Conservation (phyloP, 129 eudicot genomes). For the Arctium minus region DNA sequence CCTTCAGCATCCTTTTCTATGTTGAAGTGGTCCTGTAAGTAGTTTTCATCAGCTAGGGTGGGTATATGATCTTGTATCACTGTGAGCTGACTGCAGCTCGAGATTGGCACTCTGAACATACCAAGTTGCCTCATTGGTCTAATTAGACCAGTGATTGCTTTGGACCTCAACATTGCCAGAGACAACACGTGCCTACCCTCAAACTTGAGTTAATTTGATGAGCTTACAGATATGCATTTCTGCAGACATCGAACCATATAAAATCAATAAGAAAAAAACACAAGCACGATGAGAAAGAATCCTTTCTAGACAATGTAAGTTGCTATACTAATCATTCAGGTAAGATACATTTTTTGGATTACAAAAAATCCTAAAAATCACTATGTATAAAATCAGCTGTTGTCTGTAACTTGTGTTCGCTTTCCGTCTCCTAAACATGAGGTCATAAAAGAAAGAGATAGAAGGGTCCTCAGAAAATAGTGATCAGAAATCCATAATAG, state of each 20-base stretch:
- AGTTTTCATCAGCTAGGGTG: not conserved
- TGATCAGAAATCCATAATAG: not conserved
- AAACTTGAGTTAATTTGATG: not conserved
- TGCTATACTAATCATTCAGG: not conserved
- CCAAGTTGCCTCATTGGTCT: slow-evolving; percentile 24
- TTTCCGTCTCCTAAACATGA: not conserved
- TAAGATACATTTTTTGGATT: not conserved
- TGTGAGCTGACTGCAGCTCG: slow-evolving; percentile 30
- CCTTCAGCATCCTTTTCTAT: slow-evolving; percentile 13
- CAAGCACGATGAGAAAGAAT: not conserved
- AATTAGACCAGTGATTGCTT: slow-evolving; percentile 20
- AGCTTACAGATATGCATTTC: not conserved
- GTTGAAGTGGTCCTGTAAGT: slow-evolving; percentile 6
- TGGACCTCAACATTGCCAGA: not conserved
- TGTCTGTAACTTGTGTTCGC: not conserved
- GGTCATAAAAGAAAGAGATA: not conserved
- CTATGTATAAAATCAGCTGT: not conserved
- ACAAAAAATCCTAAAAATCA: not conserved
- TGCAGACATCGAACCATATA: not conserved
- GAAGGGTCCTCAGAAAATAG: not conserved
- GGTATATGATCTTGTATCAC: slow-evolving; percentile 14
- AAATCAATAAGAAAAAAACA: not conserved
- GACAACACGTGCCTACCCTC: not conserved
- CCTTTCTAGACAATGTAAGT: not conserved
- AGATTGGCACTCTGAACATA: slow-evolving; percentile 18